Base-by-base conservation (phyloP, 176 grass and related monocot species). In the Stipa capillata region DNA sequence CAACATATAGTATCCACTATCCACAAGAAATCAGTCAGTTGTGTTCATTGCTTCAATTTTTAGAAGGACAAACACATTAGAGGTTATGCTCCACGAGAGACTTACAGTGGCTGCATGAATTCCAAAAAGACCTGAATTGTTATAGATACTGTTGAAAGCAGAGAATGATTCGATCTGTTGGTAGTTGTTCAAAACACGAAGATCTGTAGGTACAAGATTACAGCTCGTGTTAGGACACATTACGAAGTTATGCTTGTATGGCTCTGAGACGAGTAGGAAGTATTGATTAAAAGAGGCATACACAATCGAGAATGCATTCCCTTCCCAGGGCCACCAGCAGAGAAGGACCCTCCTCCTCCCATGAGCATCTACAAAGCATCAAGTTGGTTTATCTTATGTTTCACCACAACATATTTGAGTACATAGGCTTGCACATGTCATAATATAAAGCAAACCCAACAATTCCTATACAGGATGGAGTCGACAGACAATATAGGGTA, bases 231-330 rank as follows among this genome's bases (percentile, higher is more conserved):
- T 77, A 87, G 31, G 17, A 37, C 34, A 28, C 0, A 10, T 39
- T 45, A 44, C 56, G 65, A 70, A 81, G 49, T 27, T 73, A 47
- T 67, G 43, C 13, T 64, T 72, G 56, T 34, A 63, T 24, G 42
- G 45, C 36, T 52, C 45, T 44, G 20, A 31, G 23, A 86, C 4
- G 9, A 23, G 52, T 65, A 65, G 29, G 16, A 14, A 45, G 15
- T 18, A 80, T 15, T 47, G 32, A 29, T 56, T 31, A 74, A 76
- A 52, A 32, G 60, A 29, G 29, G 41, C 88, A 72, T 97, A 97
- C 93, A 97, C 65, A 97, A 83, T 35, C 93, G 76, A 87, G 93
- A 97, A 82, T 91, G 79, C 93, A 97, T 93, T 65, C 93, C 93
- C 79, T 97, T 97, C 64, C 93, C 93, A 80, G 93, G 90, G 25